Base-by-base conservation (phyloP, 2,329 filamentous ascomycete genomes). In the Calonectria pseudoreteaudii region DNA sequence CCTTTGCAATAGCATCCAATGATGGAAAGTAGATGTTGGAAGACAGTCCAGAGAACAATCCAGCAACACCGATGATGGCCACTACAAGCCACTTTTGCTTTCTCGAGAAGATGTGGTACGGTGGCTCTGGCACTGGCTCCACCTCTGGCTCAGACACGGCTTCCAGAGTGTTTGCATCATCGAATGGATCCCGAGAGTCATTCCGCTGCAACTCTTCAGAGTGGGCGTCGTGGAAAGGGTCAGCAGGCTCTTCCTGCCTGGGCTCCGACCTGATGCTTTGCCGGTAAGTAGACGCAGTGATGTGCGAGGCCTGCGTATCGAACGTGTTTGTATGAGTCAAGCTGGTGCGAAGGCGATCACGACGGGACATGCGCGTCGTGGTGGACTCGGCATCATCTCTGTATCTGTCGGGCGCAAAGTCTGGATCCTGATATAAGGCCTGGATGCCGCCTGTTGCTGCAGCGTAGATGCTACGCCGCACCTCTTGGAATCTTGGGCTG, bases 21-120 rank as follows among this genome's bases (percentile, higher is more conserved):
- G 86, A 84, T 0, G 88, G 87, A 65, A 88, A 85, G 80, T 90
- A 90, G 66, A 91, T 89, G 72, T 87, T 89, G 38, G 86, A 86
- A 4, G 88, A 88, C 16, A 88, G 76, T 1, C 89, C 89, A 3
- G 88, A 90, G 81, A 91, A 90, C 36, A 90, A 82, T 1, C 86
- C 87, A 1, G 88, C 89, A 1, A 88, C 78, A 2, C 88, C 86
- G 30, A 89, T 86, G 66, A 88, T 87, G 78, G 86, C 83, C 30
- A 89, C 85, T 41, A 90, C 85, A 74, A 86, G 78, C 72, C 86
- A 83, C 78, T 89, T 90, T 36, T 75, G 56, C 20, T 34, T 41
- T 10, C 28, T 1, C 13, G 65, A 62, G 28, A 68, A 72, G 4
- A 72, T 58, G n/a, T 68, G 70, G 28, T 72, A 72, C 2, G 65